Evolutionary conservation across 495 filamentous ascomycete genomes (phyloP).

Genomic region (Aspergillus homomorphus): DNA sequence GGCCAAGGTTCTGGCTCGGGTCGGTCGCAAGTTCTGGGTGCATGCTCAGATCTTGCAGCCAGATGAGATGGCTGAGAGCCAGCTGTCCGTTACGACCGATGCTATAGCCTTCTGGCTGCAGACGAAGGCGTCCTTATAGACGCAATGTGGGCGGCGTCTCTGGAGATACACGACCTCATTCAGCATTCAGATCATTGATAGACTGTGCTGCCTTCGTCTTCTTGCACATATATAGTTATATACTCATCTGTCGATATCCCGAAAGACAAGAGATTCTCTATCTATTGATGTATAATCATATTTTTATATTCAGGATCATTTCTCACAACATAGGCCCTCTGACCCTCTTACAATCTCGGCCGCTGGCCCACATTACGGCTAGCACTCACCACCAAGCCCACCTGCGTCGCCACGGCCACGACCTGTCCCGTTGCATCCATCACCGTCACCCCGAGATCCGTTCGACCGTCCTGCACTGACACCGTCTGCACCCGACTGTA

Average conservation of each 20-base stretch:
- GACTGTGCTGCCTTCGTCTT: neutral
- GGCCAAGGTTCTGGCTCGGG: constrained; percentile 33
- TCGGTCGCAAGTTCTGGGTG: constrained; percentile 42
- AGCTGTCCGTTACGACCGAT: constrained; percentile 34
- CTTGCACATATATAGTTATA: constrained; percentile 4
- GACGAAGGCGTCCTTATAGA: constrained; percentile 6
- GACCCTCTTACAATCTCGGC: constrained; percentile 27
- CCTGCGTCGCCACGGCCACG: constrained; percentile 61
- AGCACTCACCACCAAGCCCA: constrained; percentile 55
- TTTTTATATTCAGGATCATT: neutral
- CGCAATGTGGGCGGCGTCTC: neutral
- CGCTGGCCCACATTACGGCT: constrained; percentile 50
- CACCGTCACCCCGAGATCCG: constrained; percentile 64
- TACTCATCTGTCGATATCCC: neutral
- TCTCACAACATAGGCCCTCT: neutral
- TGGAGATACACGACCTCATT: neutral
- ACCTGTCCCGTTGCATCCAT: constrained; percentile 55
- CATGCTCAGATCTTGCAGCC: constrained; percentile 40
- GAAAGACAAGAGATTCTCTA: neutral
- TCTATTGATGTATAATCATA: neutral
- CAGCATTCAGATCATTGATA: no score
- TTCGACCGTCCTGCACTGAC: constrained; percentile 58
- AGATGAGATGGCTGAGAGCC: constrained; percentile 25
- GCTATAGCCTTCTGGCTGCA: constrained; percentile 45
- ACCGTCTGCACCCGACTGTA: constrained; percentile 56